Evolutionary conservation across 108 stramenopile genomes (phyloP).

Genomic region (Pinguiococcus pyrenoidosus): DNA sequence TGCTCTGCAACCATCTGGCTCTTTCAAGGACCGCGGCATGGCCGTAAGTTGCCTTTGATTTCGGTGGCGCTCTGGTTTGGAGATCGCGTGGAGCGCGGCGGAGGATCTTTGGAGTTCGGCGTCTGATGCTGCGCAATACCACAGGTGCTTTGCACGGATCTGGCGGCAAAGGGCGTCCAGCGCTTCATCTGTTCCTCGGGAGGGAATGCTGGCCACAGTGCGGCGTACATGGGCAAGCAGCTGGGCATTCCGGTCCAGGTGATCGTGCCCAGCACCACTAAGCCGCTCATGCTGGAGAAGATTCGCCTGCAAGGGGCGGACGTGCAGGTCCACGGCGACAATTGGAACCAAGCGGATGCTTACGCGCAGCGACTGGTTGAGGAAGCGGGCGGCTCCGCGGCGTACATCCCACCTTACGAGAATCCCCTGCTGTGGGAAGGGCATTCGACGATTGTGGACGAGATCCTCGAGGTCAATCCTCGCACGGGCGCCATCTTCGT

Average conservation of each 20-base stretch:
- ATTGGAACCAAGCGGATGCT: constrained; percentile 73
- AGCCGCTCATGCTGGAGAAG: constrained; percentile 58
- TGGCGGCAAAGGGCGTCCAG: neutral
- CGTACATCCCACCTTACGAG: constrained; percentile 65
- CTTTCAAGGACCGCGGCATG: constrained; percentile 25
- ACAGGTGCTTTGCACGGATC: neutral
- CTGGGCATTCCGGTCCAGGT: constrained; percentile 52
- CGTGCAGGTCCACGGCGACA: constrained; percentile 56
- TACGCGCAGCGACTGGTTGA: constrained; percentile 3
- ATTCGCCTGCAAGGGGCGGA: constrained; percentile 49
- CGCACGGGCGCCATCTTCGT: constrained; percentile 51
- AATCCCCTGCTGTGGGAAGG: constrained; percentile 64
- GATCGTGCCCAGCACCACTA: constrained; percentile 69
- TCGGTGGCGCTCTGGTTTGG: no score
- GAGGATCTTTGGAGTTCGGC: no score
- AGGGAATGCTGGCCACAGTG: constrained; percentile 40
- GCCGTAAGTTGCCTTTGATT: no score
- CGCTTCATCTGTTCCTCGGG: constrained; percentile 10
- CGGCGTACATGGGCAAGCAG: constrained; percentile 49
- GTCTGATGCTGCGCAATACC: no score
- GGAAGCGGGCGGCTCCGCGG: neutral
- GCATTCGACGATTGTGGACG: constrained; percentile 64
- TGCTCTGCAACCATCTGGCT: constrained; percentile 10
- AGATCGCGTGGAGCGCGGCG: no score
- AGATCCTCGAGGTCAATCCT: constrained; percentile 35